Base-by-base conservation (phyloP, 164 flowering plant genomes). In the Dillenia turbinata region DNA sequence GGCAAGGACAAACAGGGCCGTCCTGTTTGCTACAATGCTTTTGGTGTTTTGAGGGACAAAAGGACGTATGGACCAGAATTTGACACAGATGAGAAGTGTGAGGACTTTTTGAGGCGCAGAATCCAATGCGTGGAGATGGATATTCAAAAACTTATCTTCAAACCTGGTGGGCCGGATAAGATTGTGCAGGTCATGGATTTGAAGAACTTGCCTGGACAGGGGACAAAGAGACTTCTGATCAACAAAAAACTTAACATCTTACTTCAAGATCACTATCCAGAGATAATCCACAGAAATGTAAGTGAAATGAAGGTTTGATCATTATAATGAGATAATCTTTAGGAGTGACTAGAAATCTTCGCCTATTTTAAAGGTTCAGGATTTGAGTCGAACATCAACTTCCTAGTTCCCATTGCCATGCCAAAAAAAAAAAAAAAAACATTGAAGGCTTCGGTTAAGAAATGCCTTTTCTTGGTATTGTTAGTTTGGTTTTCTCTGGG, bases 221-320 rank as follows among this genome's bases (percentile, higher is more conserved):
- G 60, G 10, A 63, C 56, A 62, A 85, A 77, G 70, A 91, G 85
- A 68, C 57, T 88, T 8, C 79, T 66, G 8, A 26, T 71, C 26
- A 57, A 44, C 63, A 80, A 73, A 71, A 76, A 74, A 61, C 60
- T 70, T 12, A 14, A 76, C 10, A 10, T 47, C 15, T 44, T 85
- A 57, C 55, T 90, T 46, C 86, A 83, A 47, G 78, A 84, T 3
- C 17, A 88, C 58, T 92, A 92, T 60, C 98, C 96, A 7, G 96
- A 84, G 54, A 59, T 92, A 61, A 63, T 88, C 12, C 60, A 62
- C 22, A 85, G 66, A 73, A 67, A 74, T 71, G 98, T 85, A 67
- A 77, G 96, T 68, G 7, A 22, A 12, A 2, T n/a, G 24, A 44
- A 11, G 14, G 8, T n/a, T 26, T 26, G 33, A 26, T 26, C 2